Conservation (phyloP, 805 yeast genomes). For the Alloascoidea africana region DNA sequence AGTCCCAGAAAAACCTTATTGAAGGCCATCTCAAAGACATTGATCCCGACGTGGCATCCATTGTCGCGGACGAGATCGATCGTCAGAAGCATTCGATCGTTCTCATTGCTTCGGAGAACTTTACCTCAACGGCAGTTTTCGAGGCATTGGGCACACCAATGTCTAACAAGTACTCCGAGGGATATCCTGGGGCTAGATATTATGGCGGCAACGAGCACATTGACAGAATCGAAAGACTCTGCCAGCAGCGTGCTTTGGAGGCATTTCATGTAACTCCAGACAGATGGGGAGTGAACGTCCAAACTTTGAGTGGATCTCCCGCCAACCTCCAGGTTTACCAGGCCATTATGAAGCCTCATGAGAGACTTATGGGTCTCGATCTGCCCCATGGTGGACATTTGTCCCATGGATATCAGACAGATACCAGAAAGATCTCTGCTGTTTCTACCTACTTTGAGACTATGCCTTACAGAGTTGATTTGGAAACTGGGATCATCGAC, state of each 20-base stretch:
- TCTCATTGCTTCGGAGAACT: slow-evolving; percentile 92
- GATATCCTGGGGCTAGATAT: slow-evolving; percentile 98
- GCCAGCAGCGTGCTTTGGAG: slow-evolving; percentile 88
- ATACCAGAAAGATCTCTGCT: slow-evolving; percentile 82
- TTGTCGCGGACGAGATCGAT: slow-evolving; percentile 63
- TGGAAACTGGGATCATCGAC: slow-evolving; percentile 87
- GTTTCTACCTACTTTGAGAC: slow-evolving; percentile 96
- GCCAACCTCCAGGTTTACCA: slow-evolving; percentile 95
- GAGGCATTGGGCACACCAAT: slow-evolving; percentile 95
- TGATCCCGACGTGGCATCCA: slow-evolving; percentile 67
- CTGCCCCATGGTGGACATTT: slow-evolving; percentile 98
- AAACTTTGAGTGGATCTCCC: slow-evolving; percentile 92
- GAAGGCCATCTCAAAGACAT: slow-evolving; percentile 36
- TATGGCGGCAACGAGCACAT: slow-evolving; percentile 98
- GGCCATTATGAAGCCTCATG: slow-evolving; percentile 90
- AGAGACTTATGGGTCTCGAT: slow-evolving; percentile 95
- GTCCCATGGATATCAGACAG: slow-evolving; percentile 97
- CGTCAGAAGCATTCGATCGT: slow-evolving; percentile 93
- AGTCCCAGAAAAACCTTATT: slow-evolving; percentile 48
- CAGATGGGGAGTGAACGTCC: slow-evolving; percentile 97
- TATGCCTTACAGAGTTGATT: slow-evolving; percentile 93
- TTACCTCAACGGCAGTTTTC: slow-evolving; percentile 90
- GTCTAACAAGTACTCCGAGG: slow-evolving; percentile 98
- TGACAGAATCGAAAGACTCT: slow-evolving; percentile 81
- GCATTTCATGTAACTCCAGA: slow-evolving; percentile 72